A percentile compares a stretch with the other conserved stretches of the same genome.
Evolutionary conservation across 441 rosid genomes (phyloP).

Genomic region (Cnidoscolus chayamansa): DNA sequence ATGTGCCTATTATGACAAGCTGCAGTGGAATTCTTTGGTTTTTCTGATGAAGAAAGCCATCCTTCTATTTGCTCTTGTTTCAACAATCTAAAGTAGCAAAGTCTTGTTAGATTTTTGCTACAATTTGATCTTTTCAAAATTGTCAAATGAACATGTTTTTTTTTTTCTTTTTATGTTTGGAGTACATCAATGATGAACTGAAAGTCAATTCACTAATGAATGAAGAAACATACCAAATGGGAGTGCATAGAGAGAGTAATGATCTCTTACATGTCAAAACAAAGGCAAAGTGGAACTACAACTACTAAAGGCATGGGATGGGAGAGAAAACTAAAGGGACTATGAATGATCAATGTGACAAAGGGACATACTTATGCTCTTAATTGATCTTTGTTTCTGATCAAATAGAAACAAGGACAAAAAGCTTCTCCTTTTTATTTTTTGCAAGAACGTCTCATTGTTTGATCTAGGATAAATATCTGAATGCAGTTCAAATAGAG

Average conservation of each 20-base stretch:
- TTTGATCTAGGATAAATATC: not conserved
- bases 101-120: not conserved
- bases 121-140: not conserved
- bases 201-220: not conserved
- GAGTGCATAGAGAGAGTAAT: not conserved
- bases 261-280: not conserved
- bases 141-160: not conserved
- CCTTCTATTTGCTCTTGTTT: not conserved
- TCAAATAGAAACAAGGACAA: not conserved
- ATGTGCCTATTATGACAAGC: too few relatives aligned
- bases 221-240: conserved; percentile 2
- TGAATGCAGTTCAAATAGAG: not conserved
- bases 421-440: too few relatives aligned
- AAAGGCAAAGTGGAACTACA: not conserved
- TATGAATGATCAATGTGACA: not conserved
- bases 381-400: not conserved
- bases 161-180: not conserved
- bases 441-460: not conserved
- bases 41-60: not conserved
- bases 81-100: not conserved
- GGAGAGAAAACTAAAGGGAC: not conserved
- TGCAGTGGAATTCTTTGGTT: not conserved
- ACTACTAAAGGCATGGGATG: not conserved
- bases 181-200: not conserved
- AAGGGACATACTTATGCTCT: not conserved